Conservation (phyloP, 495 filamentous ascomycete genomes). For the Penicillium herquei region DNA sequence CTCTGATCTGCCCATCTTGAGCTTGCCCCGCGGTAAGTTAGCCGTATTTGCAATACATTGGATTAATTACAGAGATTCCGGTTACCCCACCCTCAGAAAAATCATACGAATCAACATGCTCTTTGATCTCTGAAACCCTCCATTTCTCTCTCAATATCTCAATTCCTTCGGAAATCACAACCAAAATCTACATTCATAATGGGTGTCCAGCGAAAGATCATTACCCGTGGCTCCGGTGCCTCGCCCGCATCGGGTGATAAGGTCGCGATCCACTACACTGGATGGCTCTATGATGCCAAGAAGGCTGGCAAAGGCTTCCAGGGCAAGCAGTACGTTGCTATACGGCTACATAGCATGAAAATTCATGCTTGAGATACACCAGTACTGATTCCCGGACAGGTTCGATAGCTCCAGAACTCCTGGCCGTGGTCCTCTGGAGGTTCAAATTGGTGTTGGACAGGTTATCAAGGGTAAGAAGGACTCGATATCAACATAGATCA, state of each 20-base stretch:
- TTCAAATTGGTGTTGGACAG: slow-evolving; percentile 67
- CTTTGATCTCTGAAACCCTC: background rate
- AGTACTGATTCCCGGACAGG: slow-evolving; percentile 34
- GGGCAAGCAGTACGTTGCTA: slow-evolving; percentile 45
- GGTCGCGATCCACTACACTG: slow-evolving; percentile 84
- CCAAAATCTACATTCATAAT: slow-evolving; percentile 34
- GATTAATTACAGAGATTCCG: no score
- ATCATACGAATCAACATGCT: background rate
- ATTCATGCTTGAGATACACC: background rate
- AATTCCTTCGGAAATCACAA: background rate
- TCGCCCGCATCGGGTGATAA: slow-evolving; percentile 60
- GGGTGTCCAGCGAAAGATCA: slow-evolving; percentile 51
- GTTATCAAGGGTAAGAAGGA: slow-evolving; percentile 71
- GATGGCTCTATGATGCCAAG: slow-evolving; percentile 69
- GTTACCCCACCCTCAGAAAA: background rate
- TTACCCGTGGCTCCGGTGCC: slow-evolving; percentile 49
- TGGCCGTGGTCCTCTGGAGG: slow-evolving; percentile 60
- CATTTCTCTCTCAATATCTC: background rate
- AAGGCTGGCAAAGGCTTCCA: slow-evolving; percentile 45
- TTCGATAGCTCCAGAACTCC: slow-evolving; percentile 71
- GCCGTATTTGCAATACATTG: no score
- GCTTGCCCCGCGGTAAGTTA: no score
- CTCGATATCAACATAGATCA: background rate
- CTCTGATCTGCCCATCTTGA: no score
- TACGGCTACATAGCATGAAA: background rate